Conservation (phyloP, 331 rosid species). For the Quercus phellos region DNA sequence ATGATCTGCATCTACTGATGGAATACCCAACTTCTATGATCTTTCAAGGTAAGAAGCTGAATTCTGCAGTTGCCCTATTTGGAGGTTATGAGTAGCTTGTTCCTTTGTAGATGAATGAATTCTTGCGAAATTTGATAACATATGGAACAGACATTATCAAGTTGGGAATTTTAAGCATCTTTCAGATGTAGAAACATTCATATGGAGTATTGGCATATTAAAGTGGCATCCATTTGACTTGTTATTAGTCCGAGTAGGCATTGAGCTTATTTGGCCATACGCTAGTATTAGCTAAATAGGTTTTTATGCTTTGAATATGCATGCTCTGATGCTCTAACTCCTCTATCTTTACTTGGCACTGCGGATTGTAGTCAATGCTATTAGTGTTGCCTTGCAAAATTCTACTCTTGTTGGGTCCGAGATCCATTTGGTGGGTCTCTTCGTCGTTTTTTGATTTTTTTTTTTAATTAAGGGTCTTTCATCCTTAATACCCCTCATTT, state of each 20-base stretch:
- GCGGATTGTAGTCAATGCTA: not conserved
- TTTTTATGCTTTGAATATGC: not conserved
- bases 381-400: not conserved
- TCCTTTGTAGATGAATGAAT: not conserved
- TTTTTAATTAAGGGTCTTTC: too few species aligned
- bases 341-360: not conserved
- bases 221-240: not conserved
- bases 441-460: too few species aligned
- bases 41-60: conserved; percentile 27
- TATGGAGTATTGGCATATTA: not conserved
- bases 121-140: not conserved
- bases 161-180: not conserved
- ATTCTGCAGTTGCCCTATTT: conserved; percentile 20
- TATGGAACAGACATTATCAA: not conserved
- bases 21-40: not conserved
- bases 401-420: not conserved
- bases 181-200: not conserved
- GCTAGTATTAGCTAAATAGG: not conserved
- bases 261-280: not conserved
- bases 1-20: not conserved
- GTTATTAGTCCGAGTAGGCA: not conserved
- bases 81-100: conserved; percentile 13
- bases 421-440: not conserved
- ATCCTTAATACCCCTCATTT: too few species aligned
- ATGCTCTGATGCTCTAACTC: too few species aligned